Evolutionary conservation across 2,329 filamentous ascomycete species (phyloP).

Genomic region (Fusarium globosum): DNA sequence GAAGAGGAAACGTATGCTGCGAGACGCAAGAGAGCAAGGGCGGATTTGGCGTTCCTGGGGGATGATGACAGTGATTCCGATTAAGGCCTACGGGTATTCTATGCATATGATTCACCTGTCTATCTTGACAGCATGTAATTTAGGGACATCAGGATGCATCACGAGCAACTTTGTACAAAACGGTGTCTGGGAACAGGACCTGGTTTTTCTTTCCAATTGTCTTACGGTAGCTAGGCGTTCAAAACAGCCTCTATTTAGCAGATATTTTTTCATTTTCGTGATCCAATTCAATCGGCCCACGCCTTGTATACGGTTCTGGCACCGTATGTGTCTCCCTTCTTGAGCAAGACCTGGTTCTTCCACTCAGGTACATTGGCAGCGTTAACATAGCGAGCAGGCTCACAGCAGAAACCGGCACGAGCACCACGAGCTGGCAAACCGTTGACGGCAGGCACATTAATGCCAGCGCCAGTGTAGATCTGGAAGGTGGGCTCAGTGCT

Average conservation of each 20-base stretch:
- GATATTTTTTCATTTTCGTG: constrained; percentile 4
- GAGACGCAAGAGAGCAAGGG: constrained; percentile 60
- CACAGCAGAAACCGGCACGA: constrained; percentile 87
- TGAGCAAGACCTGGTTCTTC: constrained; percentile 81
- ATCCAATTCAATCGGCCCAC: constrained; percentile 72
- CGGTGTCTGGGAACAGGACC: not conserved
- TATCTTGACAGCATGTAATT: not conserved
- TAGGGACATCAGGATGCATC: constrained; percentile 22
- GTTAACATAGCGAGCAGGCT: constrained; percentile 92
- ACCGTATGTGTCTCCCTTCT: constrained; percentile 87
- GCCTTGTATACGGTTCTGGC: constrained; percentile 84
- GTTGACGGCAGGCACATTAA: constrained; percentile 77
- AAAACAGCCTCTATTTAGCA: constrained; percentile 19
- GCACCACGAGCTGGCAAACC: constrained; percentile 71
- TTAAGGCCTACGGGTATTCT: constrained; percentile 37
- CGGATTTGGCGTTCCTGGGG: constrained; percentile 73
- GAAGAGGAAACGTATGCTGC: constrained; percentile 54
- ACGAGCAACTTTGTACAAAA: constrained; percentile 34
- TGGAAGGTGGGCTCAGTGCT: constrained; percentile 97
- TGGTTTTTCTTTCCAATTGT: constrained; percentile 13
- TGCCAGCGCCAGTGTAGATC: constrained; percentile 92
- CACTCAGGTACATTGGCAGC: constrained; percentile 85
- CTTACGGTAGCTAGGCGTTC: constrained; percentile 25
- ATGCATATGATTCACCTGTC: constrained; percentile 2
- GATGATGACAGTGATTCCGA: constrained; percentile 76